phyloP scores from a whole-genome alignment of 176 grass and related monocot genomes.

The Aegilops umbellulata region DNA sequence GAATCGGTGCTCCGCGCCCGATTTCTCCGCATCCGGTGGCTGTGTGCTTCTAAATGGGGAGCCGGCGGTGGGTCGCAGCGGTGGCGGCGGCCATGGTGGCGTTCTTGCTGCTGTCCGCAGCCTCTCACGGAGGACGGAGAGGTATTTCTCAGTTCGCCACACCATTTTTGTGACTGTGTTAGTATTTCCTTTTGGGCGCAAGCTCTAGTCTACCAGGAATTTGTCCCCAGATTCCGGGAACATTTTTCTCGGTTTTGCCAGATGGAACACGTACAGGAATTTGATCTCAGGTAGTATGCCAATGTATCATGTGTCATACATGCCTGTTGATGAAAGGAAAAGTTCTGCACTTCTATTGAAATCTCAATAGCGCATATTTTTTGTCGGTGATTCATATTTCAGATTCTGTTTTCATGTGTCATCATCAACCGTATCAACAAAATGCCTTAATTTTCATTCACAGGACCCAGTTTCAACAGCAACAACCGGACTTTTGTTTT shows the following conservation, averaged over 20 bases:
- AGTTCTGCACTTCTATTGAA: background rate
- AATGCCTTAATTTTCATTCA: conserved; percentile 27
- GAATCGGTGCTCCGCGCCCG: background rate
- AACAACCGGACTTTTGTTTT: conserved; percentile 43
- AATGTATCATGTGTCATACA: background rate
- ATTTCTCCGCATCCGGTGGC: background rate
- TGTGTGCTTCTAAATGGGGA: background rate
- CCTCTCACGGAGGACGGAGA: background rate
- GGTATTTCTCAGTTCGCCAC: background rate
- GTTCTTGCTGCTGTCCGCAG: conserved; percentile 21
- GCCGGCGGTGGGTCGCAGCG: background rate
- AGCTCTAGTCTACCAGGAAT: background rate
- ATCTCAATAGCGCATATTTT: background rate
- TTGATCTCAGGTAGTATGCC: background rate
- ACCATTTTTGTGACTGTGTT: too few relatives aligned
- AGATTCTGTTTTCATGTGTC: background rate
- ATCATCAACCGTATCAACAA: background rate
- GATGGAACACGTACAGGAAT: background rate
- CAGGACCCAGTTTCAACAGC: conserved; percentile 46
- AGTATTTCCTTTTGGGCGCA: too few relatives aligned
- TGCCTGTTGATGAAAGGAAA: background rate
- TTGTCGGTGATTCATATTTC: too few relatives aligned
- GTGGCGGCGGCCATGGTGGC: background rate
- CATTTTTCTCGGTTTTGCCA: background rate
- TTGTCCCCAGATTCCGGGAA: background rate